Evolutionary conservation across 208 protist species (phyloP), one percentile per base, ranked within the genome.

Genomic region (Crithidia expoeki): DNA sequence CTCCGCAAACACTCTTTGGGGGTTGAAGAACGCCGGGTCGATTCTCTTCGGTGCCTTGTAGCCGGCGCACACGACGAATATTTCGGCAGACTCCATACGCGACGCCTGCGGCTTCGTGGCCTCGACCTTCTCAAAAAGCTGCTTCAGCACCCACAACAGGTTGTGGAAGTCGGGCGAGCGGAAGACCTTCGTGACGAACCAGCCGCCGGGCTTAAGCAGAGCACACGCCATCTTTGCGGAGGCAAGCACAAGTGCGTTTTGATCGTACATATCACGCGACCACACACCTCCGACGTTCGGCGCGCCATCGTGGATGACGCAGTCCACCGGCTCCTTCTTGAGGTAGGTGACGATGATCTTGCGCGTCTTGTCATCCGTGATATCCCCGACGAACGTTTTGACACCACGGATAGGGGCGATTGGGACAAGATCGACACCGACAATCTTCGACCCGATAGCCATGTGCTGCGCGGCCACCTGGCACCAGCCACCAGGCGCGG

Each of bases 181-280:
- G 89, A 99, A 99, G 11, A 99, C 97, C 89, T 99, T 99, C n/a
- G 98, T 99, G 0, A 99, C 94, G 79, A 99, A 99, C 84, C 84
- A 96, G 44, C 97, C 97, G 32, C 85, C 87, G 17, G 84, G 68
- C 28, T 79, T 78, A 49, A 99, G 83, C 76, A 99, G 97, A 61
- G 98, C 83, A 46, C 90, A 95, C 14, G 98, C 98, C 78, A 99
- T 96, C 81, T 98, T 98, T 4, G 97, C 80, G 23, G 98, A 89
- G 30, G 93, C 72, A 14, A 99, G 86, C 46, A 97, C 93, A 6
- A 99, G 90, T 14, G 98, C 93, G 62, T 91, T 94, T 81, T 99
- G 98, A 57, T 90, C 89, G 84, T 97, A 99, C n/a, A 99, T 92
- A 91, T 99, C 99, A 59, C 98, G 90, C 17, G 92, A 85, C 98